A percentile compares a stretch with the other conserved stretches of the same genome.
Evolutionary conservation across 169 alveolate genomes (phyloP).

Genomic region (Besnoitia besnoiti): DNA sequence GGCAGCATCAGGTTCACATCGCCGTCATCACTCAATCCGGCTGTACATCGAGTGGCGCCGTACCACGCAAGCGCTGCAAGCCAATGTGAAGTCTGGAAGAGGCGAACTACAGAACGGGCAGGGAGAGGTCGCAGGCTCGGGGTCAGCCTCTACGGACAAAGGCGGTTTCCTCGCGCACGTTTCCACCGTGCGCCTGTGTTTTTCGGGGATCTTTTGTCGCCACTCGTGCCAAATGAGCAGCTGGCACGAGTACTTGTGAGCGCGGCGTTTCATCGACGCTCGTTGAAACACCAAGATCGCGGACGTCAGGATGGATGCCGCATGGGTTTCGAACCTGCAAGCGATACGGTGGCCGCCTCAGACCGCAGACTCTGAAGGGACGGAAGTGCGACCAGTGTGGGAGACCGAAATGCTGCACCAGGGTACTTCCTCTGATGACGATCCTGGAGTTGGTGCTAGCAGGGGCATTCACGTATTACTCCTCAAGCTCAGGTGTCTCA

Average conservation of each 20-base stretch:
- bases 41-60: too few relatives aligned
- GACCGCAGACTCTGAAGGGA: too few relatives aligned
- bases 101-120: constrained; percentile 23
- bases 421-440: too few relatives aligned
- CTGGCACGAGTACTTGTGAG: constrained; percentile 15
- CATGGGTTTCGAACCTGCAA: constrained; percentile 51
- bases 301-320: constrained; percentile 55
- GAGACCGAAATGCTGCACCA: neutral
- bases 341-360: too few relatives aligned
- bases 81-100: constrained; percentile 6
- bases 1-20: too few relatives aligned
- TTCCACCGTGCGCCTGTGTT: constrained; percentile 8
- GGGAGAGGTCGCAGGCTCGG: neutral
- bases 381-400: too few relatives aligned
- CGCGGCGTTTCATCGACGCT: neutral
- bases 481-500: too few relatives aligned
- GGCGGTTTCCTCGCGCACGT: constrained; percentile 15
- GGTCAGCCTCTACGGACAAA: neutral
- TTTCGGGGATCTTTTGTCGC: constrained; percentile 19
- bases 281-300: constrained; percentile 23
- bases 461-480: too few relatives aligned
- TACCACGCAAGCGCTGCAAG: constrained; percentile 8
- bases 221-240: neutral
- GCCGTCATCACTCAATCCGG: too few relatives aligned
- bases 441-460: too few relatives aligned